These are phyloP conservation scores for Piedraia hortae DNA, from an alignment of 2,329 filamentous ascomycete genomes.

Conservation along the genomic window DNA sequence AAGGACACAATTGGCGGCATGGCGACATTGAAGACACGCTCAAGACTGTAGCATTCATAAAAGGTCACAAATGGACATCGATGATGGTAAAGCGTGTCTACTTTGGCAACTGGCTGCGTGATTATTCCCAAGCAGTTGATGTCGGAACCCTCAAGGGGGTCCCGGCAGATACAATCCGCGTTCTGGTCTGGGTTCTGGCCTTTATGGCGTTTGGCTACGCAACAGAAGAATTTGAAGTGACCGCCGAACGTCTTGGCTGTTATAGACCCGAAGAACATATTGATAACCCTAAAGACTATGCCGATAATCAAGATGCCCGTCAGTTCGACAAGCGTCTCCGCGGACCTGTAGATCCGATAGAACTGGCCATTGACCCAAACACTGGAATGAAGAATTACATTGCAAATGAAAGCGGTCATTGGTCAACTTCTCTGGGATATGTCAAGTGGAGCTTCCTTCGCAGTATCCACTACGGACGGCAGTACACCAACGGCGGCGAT, in stretches of 20 bases:
- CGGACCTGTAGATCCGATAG: conserved; percentile 33
- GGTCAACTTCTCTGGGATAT: conserved; percentile 68
- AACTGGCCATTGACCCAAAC: conserved; percentile 18
- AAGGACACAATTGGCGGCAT: conserved; percentile 25
- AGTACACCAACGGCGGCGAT: conserved; percentile 19
- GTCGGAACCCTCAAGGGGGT: conserved; percentile 26
- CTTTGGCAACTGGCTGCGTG: conserved; percentile 5
- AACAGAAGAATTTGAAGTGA: conserved; percentile 29
- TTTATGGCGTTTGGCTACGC: conserved; percentile 30
- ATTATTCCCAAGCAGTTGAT: conserved; percentile 27
- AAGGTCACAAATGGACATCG: conserved; percentile 14
- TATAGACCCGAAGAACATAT: conserved; percentile 27
- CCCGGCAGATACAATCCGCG: conserved; percentile 24
- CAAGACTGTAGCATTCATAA: conserved; percentile 20
- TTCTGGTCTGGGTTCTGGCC: conserved; percentile 26
- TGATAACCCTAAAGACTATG: conserved; percentile 32
- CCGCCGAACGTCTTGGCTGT: conserved; percentile 22
- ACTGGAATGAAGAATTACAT: conserved; percentile 99
- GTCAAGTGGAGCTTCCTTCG: conserved; percentile 18
- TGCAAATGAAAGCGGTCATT: conserved; percentile 60
- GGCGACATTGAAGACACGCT: conserved; percentile 26
- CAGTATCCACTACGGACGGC: conserved; percentile 21
- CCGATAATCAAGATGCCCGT: conserved; percentile 62
- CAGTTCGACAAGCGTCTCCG: conserved; percentile 58
- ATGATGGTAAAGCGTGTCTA: conserved; percentile 15